Percentiles rank a stretch among this genome's conserved stretches.
Evolutionary conservation across 768 basidiomycete species (phyloP).

Genomic region (Serendipita sp.): DNA sequence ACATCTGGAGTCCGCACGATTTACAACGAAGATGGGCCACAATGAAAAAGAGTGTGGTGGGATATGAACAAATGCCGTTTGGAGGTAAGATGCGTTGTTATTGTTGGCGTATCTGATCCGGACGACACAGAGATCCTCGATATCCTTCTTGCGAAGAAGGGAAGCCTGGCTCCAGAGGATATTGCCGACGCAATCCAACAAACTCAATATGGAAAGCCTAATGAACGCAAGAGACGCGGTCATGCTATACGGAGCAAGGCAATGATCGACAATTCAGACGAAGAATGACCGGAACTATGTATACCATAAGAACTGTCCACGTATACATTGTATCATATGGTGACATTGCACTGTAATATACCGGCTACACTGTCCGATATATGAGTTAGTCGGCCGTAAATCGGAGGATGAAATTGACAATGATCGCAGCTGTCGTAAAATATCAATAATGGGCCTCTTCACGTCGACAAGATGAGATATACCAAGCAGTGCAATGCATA

Average conservation of each 20-base stretch:
- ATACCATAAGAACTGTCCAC: too few relatives aligned
- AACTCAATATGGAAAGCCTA: background rate
- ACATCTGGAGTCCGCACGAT: conserved; percentile 67
- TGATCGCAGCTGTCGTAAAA: conserved; percentile 48
- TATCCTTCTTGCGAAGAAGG: conserved; percentile 59
- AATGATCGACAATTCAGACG: background rate
- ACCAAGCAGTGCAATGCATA: conserved; percentile 73
- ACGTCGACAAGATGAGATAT: conserved; percentile 15
- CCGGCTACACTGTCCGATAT: background rate
- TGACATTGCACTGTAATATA: background rate
- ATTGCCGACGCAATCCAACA: background rate
- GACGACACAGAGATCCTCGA: conserved; percentile 54
- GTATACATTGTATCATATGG: background rate
- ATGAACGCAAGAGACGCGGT: background rate
- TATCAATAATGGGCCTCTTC: background rate
- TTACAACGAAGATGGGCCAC: conserved; percentile 64
- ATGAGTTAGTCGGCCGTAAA: conserved; percentile 31
- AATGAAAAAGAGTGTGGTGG: conserved; percentile 62
- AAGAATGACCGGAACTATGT: background rate
- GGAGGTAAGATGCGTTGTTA: conserved; percentile 31
- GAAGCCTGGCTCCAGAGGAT: conserved; percentile 29
- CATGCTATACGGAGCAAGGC: background rate
- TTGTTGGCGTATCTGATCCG: background rate
- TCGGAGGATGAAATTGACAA: conserved; percentile 73
- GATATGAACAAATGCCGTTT: conserved; percentile 66